Evolutionary conservation across 2,329 filamentous ascomycete species (phyloP).

Genomic region (Aplosporella prunicola): DNA sequence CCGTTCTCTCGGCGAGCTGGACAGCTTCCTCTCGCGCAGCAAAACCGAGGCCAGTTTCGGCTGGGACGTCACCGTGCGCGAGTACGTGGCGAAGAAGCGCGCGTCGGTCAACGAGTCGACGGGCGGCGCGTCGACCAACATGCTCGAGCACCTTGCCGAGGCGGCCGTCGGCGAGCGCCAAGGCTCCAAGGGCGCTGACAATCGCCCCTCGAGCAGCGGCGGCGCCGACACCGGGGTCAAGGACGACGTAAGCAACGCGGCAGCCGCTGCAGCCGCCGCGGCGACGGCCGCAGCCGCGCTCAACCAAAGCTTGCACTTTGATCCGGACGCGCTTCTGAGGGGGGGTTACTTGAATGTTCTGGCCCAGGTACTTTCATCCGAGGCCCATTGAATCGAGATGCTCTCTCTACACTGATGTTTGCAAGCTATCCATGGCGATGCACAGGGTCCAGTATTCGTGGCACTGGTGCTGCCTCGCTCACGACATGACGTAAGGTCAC

Average conservation of each 20-base stretch:
- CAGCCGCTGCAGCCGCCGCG: slow-evolving; percentile 26
- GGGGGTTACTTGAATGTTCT: slow-evolving; percentile 5
- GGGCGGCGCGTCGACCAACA: slow-evolving; percentile 24
- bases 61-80: slow-evolving; percentile 27
- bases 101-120: slow-evolving; percentile 11
- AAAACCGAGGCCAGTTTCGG: slow-evolving; percentile 21
- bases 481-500: no score
- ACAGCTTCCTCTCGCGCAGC: slow-evolving; percentile 23
- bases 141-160: slow-evolving; percentile 30
- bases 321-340: slow-evolving; percentile 4
- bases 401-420: no score
- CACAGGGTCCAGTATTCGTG: no score
- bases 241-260: slow-evolving; percentile 18
- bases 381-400: no score
- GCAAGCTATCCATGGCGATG: no score
- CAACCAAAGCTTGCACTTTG: slow-evolving; percentile 9
- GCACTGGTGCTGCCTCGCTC: no score
- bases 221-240: slow-evolving; percentile 19
- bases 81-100: slow-evolving; percentile 18
- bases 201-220: slow-evolving; percentile 19
- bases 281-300: slow-evolving; percentile 25
- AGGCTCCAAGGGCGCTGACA: slow-evolving; percentile 3
- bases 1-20: slow-evolving; percentile 28
- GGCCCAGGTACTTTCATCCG: background rate
- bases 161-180: slow-evolving; percentile 21